Conservation (phyloP, 2,329 filamentous ascomycete genomes). For the Ascochyta clinopodiicola region DNA sequence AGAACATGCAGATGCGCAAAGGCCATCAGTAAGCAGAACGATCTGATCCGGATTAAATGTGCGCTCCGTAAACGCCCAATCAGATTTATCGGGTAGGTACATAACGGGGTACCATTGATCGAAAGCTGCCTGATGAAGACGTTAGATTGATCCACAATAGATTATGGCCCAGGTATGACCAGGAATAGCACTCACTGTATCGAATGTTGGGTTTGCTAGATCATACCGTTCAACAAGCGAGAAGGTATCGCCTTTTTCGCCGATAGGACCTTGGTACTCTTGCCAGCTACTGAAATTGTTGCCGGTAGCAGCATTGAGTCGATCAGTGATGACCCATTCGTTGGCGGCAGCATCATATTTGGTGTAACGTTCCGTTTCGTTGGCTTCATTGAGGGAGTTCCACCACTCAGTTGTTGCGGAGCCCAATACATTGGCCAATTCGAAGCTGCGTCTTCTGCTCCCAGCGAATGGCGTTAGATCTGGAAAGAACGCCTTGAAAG, state of each 20-base stretch:
- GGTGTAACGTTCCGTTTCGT: neutral
- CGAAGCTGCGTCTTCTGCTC: constrained; percentile 52
- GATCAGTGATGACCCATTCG: constrained; percentile 23
- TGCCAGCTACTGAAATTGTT: constrained; percentile 49
- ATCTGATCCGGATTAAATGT: constrained; percentile 34
- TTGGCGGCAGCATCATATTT: constrained; percentile 10
- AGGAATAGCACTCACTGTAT: neutral
- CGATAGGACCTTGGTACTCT: constrained; percentile 43
- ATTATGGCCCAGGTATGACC: neutral
- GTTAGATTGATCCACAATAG: neutral
- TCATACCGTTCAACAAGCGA: constrained; percentile 15
- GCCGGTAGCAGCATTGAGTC: constrained; percentile 21
- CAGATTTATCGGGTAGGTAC: constrained; percentile 6
- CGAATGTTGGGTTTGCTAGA: constrained; percentile 10
- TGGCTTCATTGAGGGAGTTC: constrained; percentile 6
- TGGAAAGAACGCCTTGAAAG: constrained; percentile 59
- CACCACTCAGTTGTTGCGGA: constrained; percentile 10
- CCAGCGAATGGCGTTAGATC: constrained; percentile 47
- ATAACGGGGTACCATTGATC: constrained; percentile 11
- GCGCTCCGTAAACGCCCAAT: constrained; percentile 3
- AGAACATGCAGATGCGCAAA: constrained; percentile 64
- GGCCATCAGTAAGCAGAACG: constrained; percentile 57
- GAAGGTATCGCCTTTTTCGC: constrained; percentile 24
- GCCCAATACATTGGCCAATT: constrained; percentile 27
- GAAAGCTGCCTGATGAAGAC: constrained; percentile 11